Conservation (phyloP, 495 filamentous ascomycete species). For the Penicillium cinerascens region DNA sequence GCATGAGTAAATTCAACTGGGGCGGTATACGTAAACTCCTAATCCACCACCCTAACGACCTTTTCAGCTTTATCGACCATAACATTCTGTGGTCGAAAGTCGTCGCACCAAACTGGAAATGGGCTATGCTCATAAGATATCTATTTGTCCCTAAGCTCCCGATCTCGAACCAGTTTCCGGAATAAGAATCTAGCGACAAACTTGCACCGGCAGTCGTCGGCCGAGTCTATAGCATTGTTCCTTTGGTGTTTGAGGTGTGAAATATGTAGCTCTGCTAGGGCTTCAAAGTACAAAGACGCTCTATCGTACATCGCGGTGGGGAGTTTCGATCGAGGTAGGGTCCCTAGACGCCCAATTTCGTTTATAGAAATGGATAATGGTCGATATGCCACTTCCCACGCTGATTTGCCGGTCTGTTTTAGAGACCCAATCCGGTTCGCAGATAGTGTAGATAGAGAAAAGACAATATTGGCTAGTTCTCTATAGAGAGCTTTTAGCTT, state of each 20-base stretch:
- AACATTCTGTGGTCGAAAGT: not conserved
- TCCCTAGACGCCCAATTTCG: slow-evolving; percentile 1
- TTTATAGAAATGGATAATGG: slow-evolving; percentile 10
- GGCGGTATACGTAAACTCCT: not conserved
- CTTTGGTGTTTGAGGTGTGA: slow-evolving; percentile 4
- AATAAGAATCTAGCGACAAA: not conserved
- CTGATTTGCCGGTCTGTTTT: not conserved
- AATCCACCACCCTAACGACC: not conserved
- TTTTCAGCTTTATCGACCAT: not conserved
- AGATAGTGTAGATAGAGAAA: no score
- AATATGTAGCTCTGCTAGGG: slow-evolving; percentile 6
- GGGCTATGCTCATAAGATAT: not conserved
- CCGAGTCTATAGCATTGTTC: slow-evolving; percentile 9
- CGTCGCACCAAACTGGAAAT: not conserved
- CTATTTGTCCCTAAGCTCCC: not conserved
- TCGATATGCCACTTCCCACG: slow-evolving; percentile 7
- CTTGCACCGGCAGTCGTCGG: slow-evolving; percentile 6
- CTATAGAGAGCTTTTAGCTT: no score
- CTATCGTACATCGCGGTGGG: not conserved
- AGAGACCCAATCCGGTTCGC: slow-evolving; percentile 10
- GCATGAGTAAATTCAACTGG: not conserved
- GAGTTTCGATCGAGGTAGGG: slow-evolving; percentile 5
- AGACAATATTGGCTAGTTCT: no score
- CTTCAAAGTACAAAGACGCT: slow-evolving; percentile 5
- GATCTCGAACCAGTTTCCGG: not conserved